Evolutionary conservation across 176 grass and related monocot genomes (phyloP).

Genomic region (Lolium perenne): DNA sequence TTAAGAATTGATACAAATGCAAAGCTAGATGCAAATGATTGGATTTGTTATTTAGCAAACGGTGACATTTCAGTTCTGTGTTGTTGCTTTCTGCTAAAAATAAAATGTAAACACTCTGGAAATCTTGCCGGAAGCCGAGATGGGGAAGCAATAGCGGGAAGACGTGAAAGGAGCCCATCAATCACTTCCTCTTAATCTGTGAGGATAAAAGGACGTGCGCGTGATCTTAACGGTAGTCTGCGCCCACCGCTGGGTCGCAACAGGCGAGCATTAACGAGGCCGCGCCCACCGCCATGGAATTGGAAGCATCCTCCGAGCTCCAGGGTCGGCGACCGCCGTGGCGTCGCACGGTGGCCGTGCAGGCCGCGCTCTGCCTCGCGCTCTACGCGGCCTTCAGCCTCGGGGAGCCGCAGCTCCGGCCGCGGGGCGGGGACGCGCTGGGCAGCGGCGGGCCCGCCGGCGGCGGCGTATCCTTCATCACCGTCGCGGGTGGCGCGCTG

Average conservation of each 20-base stretch:
- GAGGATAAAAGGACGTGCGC: too few species aligned
- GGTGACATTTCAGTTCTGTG: background rate
- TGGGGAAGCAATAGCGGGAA: background rate
- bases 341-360: too few species aligned
- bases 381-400: slow-evolving; percentile 81
- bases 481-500: slow-evolving; percentile 66
- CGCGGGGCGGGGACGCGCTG: slow-evolving; percentile 17
- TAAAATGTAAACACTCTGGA: background rate
- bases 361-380: too few species aligned
- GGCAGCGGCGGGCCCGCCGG: slow-evolving; percentile 2
- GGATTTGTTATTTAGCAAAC: background rate
- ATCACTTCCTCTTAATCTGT: too few species aligned
- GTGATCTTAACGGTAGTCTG: background rate
- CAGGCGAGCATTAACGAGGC: too few species aligned
- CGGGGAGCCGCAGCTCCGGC: slow-evolving; percentile 52
- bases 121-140: background rate
- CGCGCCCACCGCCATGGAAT: too few species aligned
- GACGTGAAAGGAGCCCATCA: too few species aligned
- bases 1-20: too few species aligned
- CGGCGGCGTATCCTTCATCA: slow-evolving; percentile 64
- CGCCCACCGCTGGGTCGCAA: background rate
- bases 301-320: too few species aligned
- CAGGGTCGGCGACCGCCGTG: too few species aligned
- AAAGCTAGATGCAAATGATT: too few species aligned
- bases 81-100: background rate